phyloP scores from a whole-genome alignment of 768 basidiomycete genomes.

The Chalciporus piperatus region DNA sequence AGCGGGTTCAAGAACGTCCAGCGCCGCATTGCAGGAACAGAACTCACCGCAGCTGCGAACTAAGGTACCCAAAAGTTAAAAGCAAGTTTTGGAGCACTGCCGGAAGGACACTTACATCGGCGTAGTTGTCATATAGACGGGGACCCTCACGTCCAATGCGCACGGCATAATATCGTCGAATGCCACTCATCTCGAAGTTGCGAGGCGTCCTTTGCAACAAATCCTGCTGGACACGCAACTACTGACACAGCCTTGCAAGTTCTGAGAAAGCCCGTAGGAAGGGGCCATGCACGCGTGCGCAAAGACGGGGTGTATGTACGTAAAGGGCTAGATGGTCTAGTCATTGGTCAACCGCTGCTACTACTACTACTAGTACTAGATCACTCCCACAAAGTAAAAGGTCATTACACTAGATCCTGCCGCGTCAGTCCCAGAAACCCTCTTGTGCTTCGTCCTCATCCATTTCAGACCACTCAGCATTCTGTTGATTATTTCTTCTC shows the following conservation, averaged over 20 bases:
- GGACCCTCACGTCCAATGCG: constrained; percentile 34
- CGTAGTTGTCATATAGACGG: constrained; percentile 28
- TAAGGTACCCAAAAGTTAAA: constrained; percentile 5
- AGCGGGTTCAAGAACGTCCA: neutral
- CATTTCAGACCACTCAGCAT: constrained; percentile 25
- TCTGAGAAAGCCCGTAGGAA: no score
- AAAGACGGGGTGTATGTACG: constrained; percentile 3
- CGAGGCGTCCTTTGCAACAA: neutral
- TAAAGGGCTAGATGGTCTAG: neutral
- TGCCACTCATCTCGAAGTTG: constrained; percentile 7
- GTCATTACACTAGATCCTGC: no score
- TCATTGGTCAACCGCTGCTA: no score
- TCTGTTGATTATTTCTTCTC: constrained; percentile 12
- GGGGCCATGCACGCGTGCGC: neutral
- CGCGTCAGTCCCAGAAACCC: constrained; percentile 27
- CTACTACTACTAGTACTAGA: no score
- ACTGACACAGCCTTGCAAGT: no score
- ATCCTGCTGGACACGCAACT: neutral
- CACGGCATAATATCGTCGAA: constrained; percentile 34
- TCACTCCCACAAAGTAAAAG: no score
- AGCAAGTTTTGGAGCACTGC: neutral
- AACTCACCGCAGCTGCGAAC: constrained; percentile 26
- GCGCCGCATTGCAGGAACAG: neutral
- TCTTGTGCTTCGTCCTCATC: constrained; percentile 37
- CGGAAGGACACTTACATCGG: constrained; percentile 22